Conservation (phyloP, 2,329 filamentous ascomycete species). For the Saccharata proteae region DNA sequence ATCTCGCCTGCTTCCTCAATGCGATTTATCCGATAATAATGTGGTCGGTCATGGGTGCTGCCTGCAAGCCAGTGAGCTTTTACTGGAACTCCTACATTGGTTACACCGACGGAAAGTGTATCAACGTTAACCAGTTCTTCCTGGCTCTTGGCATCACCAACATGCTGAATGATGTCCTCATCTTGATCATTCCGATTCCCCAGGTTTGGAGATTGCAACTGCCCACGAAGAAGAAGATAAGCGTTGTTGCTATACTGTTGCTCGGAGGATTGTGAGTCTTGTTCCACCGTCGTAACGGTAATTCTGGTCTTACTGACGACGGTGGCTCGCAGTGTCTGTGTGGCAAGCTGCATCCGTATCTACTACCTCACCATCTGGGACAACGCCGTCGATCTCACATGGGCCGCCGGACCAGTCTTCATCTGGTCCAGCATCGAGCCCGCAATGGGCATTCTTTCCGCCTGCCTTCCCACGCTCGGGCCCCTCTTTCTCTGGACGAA, state of each 20-base stretch:
- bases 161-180: constrained; percentile 2
- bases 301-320: neutral
- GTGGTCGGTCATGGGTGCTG: neutral
- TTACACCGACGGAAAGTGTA: neutral
- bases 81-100: constrained; percentile 1
- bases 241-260: constrained; percentile 1
- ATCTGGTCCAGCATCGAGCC: constrained; percentile 1
- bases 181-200: constrained; percentile 1
- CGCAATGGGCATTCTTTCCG: constrained; percentile 1
- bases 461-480: constrained; percentile 1
- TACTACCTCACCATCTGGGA: constrained; percentile 1
- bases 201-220: neutral
- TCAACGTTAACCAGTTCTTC: constrained; percentile 1
- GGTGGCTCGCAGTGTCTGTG: constrained; percentile 1
- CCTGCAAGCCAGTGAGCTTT: neutral
- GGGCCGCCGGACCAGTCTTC: neutral
- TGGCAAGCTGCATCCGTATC: constrained; percentile 2
- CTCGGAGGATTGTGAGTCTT: constrained; percentile 1
- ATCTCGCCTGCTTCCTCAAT: neutral
- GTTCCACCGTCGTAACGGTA: neutral
- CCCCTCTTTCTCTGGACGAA: constrained; percentile 1
- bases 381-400: constrained; percentile 1
- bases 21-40: constrained; percentile 1
- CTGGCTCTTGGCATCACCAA: constrained; percentile 2
- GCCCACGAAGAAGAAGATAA: constrained; percentile 1